phyloP scores from a whole-genome alignment of 2,329 filamentous ascomycete genomes.

The Penicillium sp. region DNA sequence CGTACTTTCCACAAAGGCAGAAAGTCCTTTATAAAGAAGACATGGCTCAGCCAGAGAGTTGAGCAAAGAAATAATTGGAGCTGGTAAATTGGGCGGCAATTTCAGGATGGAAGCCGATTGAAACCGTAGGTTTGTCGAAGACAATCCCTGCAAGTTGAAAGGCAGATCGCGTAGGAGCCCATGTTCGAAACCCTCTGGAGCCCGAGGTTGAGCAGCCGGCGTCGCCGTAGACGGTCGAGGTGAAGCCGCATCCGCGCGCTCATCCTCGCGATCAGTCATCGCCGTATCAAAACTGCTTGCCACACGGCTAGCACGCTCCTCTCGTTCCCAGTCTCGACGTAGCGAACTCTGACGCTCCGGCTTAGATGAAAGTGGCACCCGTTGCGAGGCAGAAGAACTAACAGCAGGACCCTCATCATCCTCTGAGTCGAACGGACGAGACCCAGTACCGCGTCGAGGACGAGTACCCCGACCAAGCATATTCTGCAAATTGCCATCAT shows the following conservation, averaged over 20 bases:
- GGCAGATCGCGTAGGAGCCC: constrained; percentile 76
- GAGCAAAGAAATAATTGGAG: constrained; percentile 81
- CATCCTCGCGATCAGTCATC: constrained; percentile 21
- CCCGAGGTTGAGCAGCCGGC: constrained; percentile 36
- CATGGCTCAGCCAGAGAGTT: constrained; percentile 92
- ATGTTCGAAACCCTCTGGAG: constrained; percentile 64
- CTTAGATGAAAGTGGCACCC: constrained; percentile 16
- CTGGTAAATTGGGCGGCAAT: constrained; percentile 74
- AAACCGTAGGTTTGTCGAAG: constrained; percentile 81
- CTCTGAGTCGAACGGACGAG: constrained; percentile 27
- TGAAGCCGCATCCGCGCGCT: constrained; percentile 9
- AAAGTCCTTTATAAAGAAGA: constrained; percentile 79
- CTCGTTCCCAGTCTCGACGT: constrained; percentile 18
- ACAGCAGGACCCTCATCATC: constrained; percentile 40
- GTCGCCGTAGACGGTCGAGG: constrained; percentile 18
- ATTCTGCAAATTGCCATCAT: constrained; percentile 40
- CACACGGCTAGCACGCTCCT: constrained; percentile 10
- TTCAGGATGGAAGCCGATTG: constrained; percentile 67
- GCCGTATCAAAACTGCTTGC: constrained; percentile 19
- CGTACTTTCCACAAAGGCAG: constrained; percentile 76
- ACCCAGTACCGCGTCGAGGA: constrained; percentile 19
- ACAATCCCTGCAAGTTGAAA: constrained; percentile 89
- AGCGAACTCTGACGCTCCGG: constrained; percentile 28
- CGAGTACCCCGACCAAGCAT: constrained; percentile 31
- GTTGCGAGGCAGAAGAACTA: constrained; percentile 43